Conservation (phyloP, 1,284 basidiomycete species). For the Puccinia polysora region DNA sequence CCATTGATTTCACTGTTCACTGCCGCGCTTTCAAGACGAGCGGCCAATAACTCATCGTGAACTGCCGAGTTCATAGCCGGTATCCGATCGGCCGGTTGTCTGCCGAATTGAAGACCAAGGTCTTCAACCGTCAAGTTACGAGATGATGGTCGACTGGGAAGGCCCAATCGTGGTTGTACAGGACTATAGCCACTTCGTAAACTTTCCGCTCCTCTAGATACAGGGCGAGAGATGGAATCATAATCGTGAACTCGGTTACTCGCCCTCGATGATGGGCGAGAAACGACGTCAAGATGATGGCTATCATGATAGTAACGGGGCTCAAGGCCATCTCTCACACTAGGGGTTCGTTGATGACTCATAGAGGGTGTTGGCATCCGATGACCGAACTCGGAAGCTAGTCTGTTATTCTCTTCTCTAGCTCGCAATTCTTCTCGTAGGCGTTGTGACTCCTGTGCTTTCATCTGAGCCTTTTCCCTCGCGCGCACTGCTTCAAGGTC, state of each 20-base stretch:
- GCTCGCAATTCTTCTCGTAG: constrained; percentile 24
- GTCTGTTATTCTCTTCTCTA: constrained; percentile 13
- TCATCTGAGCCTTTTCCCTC: constrained; percentile 8
- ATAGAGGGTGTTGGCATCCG: constrained; percentile 27
- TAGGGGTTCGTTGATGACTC: constrained; percentile 31
- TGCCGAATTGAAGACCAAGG: constrained; percentile 19
- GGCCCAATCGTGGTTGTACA: constrained; percentile 3
- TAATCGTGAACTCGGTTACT: constrained; percentile 18
- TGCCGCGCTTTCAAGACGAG: constrained; percentile 29
- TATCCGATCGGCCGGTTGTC: neutral
- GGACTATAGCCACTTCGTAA: constrained; percentile 18
- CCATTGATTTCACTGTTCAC: constrained; percentile 38
- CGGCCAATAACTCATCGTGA: constrained; percentile 26
- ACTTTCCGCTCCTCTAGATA: constrained; percentile 35
- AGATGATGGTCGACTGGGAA: constrained; percentile 35
- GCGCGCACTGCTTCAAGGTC: constrained; percentile 6
- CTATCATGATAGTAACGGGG: constrained; percentile 5
- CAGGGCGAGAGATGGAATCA: constrained; percentile 23
- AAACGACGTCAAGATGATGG: constrained; percentile 1
- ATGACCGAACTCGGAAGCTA: constrained; percentile 13
- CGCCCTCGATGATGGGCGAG: constrained; percentile 19
- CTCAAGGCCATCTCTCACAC: constrained; percentile 31
- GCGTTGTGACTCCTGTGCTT: constrained; percentile 1
- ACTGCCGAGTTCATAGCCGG: neutral
- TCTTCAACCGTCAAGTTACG: constrained; percentile 41